Conservation (phyloP, 129 eudicot genomes). For the Flaveria robusta region DNA sequence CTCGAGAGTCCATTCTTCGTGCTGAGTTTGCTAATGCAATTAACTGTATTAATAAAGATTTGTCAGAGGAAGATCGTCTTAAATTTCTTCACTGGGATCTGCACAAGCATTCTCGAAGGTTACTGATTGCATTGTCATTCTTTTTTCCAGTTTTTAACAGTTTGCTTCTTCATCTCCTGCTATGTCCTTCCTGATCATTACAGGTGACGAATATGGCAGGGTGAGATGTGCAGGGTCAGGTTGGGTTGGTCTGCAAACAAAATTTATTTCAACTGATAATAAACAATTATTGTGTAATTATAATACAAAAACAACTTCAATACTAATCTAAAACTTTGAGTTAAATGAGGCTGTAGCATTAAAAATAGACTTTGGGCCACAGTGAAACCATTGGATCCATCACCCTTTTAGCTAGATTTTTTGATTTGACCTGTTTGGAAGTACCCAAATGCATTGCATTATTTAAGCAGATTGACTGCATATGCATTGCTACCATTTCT, state of each 20-base stretch:
- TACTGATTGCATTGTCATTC: conserved; percentile 32
- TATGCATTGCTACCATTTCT: too few species aligned
- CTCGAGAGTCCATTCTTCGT: conserved; percentile 89
- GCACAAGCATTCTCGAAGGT: conserved; percentile 80
- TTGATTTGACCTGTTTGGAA: background rate
- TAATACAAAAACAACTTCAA: background rate
- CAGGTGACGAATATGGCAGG: background rate
- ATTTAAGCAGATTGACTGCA: too few species aligned
- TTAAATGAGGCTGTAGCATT: background rate
- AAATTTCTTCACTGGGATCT: conserved; percentile 95
- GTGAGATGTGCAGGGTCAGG: background rate
- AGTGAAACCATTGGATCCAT: background rate
- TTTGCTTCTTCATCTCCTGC: conserved; percentile 7
- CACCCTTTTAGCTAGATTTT: background rate
- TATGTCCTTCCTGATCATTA: background rate
- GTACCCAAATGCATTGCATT: too few species aligned
- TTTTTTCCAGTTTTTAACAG: background rate
- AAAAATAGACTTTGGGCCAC: conserved; percentile 1
- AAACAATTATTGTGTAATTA: background rate
- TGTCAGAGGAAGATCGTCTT: conserved; percentile 67
- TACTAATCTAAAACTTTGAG: background rate
- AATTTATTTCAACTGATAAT: background rate
- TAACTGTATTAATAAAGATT: conserved; percentile 64
- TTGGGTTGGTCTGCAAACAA: background rate
- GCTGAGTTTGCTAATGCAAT: conserved; percentile 83